Evolutionary conservation across 495 filamentous ascomycete genomes (phyloP).

Genomic region (Sordaria brevicollis): DNA sequence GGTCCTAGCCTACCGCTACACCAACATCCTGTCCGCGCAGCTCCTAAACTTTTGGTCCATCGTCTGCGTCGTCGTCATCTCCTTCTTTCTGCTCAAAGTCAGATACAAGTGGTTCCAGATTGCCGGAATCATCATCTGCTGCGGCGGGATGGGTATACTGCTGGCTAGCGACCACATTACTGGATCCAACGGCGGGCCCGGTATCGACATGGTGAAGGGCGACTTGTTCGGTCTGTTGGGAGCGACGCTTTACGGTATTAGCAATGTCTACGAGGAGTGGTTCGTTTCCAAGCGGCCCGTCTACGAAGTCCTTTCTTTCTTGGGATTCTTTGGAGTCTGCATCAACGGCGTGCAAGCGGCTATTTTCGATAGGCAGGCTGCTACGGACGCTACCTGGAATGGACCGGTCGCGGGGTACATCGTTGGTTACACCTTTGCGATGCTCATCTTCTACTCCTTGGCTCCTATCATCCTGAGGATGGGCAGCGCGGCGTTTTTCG

Average conservation of each 20-base stretch:
- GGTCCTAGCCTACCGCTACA: slow-evolving; percentile 89
- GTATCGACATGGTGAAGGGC: slow-evolving; percentile 72
- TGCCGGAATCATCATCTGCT: slow-evolving; percentile 77
- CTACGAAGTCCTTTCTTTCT: slow-evolving; percentile 88
- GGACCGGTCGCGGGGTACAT: slow-evolving; percentile 66
- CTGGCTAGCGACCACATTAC: slow-evolving; percentile 80
- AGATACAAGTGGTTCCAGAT: slow-evolving; percentile 83
- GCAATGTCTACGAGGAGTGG: slow-evolving; percentile 88
- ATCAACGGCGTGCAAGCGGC: slow-evolving; percentile 86
- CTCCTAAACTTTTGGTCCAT: slow-evolving; percentile 99
- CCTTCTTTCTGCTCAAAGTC: slow-evolving; percentile 69
- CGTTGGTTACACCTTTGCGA: slow-evolving; percentile 73
- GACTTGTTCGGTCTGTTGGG: slow-evolving; percentile 86
- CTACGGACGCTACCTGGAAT: slow-evolving; percentile 58
- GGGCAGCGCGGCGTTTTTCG: slow-evolving; percentile 87
- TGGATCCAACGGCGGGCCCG: slow-evolving; percentile 49
- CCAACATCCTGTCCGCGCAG: slow-evolving; percentile 81
- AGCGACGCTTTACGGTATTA: slow-evolving; percentile 83
- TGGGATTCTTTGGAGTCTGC: slow-evolving; percentile 77
- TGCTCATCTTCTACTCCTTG: slow-evolving; percentile 76
- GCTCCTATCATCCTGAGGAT: slow-evolving; percentile 83
- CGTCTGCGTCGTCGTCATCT: slow-evolving; percentile 79
- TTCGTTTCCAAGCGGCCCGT: slow-evolving; percentile 76
- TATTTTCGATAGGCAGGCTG: slow-evolving; percentile 76
- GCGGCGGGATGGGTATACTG: slow-evolving; percentile 84